Evolutionary conservation across 768 basidiomycete genomes (phyloP).

Genomic region (Cystoderma amianthinum): DNA sequence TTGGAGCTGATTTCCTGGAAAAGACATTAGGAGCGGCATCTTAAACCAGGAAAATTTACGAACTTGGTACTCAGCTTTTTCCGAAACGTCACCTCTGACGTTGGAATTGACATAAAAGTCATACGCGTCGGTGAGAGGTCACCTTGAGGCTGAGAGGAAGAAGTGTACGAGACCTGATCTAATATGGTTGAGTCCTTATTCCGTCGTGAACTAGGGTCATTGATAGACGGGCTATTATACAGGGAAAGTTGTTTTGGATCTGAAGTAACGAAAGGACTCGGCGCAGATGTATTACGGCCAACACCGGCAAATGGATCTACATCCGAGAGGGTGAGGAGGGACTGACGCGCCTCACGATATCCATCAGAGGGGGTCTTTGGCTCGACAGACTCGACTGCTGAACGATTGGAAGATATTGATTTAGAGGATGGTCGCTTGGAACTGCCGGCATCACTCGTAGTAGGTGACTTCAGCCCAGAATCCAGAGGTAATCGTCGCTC

Average conservation of each 20-base stretch:
- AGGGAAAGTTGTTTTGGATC: slow-evolving; percentile 45
- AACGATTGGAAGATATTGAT: slow-evolving; percentile 50
- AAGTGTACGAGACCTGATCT: slow-evolving; percentile 48
- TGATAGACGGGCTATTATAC: slow-evolving; percentile 44
- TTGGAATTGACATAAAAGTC: slow-evolving; percentile 1
- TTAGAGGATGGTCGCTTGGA: slow-evolving; percentile 41
- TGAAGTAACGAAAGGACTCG: slow-evolving; percentile 27
- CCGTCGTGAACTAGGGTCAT: slow-evolving; percentile 33
- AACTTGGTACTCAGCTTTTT: slow-evolving; percentile 10
- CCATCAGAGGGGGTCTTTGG: slow-evolving; percentile 50
- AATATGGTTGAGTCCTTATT: slow-evolving; percentile 24
- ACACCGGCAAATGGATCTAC: slow-evolving; percentile 57
- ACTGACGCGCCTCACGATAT: slow-evolving; percentile 32
- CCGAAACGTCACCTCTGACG: neutral
- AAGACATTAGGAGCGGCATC: neutral
- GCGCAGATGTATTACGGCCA: slow-evolving; percentile 26
- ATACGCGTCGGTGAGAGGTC: slow-evolving; percentile 17
- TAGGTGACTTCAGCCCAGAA: slow-evolving; percentile 8
- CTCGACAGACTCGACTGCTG: slow-evolving; percentile 46
- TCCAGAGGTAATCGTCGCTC: slow-evolving; percentile 34
- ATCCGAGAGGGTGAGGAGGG: slow-evolving; percentile 58
- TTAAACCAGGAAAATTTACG: slow-evolving; percentile 2
- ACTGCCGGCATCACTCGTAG: slow-evolving; percentile 16
- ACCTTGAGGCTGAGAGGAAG: slow-evolving; percentile 46
- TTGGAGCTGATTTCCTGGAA: slow-evolving; percentile 12